Evolutionary conservation across 2,329 filamentous ascomycete species (phyloP).

Genomic region (Cladophialophora carrionii): DNA sequence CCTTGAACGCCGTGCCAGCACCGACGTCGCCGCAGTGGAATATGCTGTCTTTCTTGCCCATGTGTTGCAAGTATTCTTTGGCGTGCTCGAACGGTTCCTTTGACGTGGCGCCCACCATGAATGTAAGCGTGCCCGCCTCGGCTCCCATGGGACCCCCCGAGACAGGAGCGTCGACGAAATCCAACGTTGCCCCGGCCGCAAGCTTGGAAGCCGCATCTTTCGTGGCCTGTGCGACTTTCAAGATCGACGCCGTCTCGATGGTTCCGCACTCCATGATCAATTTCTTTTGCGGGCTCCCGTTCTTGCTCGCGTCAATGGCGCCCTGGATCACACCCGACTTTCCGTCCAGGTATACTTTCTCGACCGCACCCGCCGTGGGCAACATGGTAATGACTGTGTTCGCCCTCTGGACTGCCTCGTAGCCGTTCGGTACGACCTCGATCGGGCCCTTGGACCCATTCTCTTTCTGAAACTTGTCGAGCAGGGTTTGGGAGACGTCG

Average conservation of each 20-base stretch:
- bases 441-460: constrained; percentile 44
- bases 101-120: constrained; percentile 59
- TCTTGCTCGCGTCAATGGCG: constrained; percentile 41
- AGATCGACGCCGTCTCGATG: constrained; percentile 58
- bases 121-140: constrained; percentile 56
- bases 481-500: constrained; percentile 46
- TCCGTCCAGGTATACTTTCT: constrained; percentile 55
- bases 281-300: constrained; percentile 50
- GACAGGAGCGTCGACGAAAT: constrained; percentile 59
- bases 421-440: constrained; percentile 44
- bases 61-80: constrained; percentile 44
- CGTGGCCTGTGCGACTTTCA: constrained; percentile 48
- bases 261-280: constrained; percentile 59
- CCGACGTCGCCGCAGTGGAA: constrained; percentile 42
- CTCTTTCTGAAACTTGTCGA: constrained; percentile 47
- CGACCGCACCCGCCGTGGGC: constrained; percentile 57
- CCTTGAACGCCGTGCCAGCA: constrained; percentile 41
- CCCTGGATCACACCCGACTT: constrained; percentile 45
- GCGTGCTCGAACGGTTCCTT: constrained; percentile 46
- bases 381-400: constrained; percentile 59
- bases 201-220: constrained; percentile 28
- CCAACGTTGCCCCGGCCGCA: constrained; percentile 39
- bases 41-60: constrained; percentile 57
- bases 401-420: constrained; percentile 48
- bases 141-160: constrained; percentile 59